Evolutionary conservation across 148 eudicot species (phyloP).

Genomic region (Polygonum maritimum): DNA sequence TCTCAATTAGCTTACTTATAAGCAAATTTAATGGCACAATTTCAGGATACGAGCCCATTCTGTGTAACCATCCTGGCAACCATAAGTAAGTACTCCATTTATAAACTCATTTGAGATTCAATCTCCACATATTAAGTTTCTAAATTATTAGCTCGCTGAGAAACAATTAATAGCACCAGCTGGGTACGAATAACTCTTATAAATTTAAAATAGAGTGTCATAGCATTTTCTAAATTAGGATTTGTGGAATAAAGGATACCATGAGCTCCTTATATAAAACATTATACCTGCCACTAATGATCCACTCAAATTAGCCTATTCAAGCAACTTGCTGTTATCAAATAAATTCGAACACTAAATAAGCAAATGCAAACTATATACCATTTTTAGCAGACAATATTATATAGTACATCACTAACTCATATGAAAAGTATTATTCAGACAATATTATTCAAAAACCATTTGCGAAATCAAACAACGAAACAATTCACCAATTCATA

Average conservation of each 20-base stretch:
- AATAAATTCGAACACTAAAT: neutral
- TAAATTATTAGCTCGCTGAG: neutral
- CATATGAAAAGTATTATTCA: too few species aligned
- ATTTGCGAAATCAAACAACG: too few species aligned
- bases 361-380: neutral
- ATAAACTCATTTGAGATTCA: neutral
- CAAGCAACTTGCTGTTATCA: neutral
- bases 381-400: neutral
- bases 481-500: constrained; percentile 11
- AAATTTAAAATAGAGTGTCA: neutral
- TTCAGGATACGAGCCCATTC: too few species aligned
- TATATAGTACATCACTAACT: neutral
- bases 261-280: neutral
- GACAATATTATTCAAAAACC: too few species aligned
- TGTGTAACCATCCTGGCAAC: neutral
- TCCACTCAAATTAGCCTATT: neutral
- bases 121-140: neutral
- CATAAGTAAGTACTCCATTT: neutral
- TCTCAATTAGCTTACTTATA: neutral
- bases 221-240: neutral
- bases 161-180: neutral
- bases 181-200: neutral
- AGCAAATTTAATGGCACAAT: neutral
- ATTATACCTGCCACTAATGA: neutral
- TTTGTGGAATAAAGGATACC: neutral